A percentile compares a stretch with the other conserved stretches of the same genome.
These are phyloP conservation scores for Acacia crassicarpa DNA, from an alignment of 306 rosid species.

Conservation along the genomic window DNA sequence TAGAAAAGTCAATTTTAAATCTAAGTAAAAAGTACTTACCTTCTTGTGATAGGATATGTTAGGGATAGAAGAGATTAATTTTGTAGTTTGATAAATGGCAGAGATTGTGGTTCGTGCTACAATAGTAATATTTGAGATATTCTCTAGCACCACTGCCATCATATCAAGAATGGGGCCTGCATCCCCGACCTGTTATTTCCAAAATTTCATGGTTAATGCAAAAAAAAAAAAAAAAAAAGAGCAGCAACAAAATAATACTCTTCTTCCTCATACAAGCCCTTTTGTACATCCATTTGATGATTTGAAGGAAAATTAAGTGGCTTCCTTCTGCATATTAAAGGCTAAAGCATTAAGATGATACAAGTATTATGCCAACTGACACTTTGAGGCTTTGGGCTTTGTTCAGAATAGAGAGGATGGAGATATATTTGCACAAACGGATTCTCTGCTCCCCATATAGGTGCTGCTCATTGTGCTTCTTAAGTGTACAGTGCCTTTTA, in stretches of 20 bases:
- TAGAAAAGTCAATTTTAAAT: constrained; percentile 29
- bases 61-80: constrained; percentile 69
- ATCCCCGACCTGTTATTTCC: constrained; percentile 79
- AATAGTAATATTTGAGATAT: constrained; percentile 52
- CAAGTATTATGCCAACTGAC: background rate
- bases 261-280: background rate
- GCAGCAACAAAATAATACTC: constrained; percentile 23
- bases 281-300: background rate
- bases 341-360: background rate
- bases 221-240: constrained; percentile 18
- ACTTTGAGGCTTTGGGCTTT: background rate
- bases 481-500: background rate
- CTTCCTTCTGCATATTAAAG: background rate
- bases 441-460: background rate
- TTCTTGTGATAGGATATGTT: constrained; percentile 74
- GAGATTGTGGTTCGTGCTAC: constrained; percentile 79
- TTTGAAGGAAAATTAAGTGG: background rate
- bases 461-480: background rate
- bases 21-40: constrained; percentile 50
- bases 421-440: background rate
- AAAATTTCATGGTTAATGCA: constrained; percentile 28
- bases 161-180: constrained; percentile 87
- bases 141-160: constrained; percentile 90
- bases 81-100: constrained; percentile 79
- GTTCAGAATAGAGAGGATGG: background rate